Evolutionary conservation across 495 filamentous ascomycete genomes (phyloP).

Genomic region (Beverwykella pulmonaria): DNA sequence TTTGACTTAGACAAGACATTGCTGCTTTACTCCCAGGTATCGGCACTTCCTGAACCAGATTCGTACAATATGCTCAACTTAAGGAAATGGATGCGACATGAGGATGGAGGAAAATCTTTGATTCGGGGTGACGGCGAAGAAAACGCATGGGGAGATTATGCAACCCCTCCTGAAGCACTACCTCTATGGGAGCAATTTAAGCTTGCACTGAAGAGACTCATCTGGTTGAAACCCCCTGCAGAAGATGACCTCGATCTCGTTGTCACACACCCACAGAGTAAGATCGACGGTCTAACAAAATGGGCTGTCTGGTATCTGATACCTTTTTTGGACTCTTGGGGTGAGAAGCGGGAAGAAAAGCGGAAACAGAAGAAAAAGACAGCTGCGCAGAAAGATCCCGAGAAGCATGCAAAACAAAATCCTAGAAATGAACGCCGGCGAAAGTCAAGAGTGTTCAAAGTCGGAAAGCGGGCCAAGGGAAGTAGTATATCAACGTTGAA

Average conservation of each 20-base stretch:
- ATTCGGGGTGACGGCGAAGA: background rate
- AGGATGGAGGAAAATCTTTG: background rate
- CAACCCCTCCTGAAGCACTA: background rate
- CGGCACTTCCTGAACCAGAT: slow-evolving; percentile 6
- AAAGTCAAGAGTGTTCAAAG: background rate
- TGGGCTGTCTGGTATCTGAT: background rate
- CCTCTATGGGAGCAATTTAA: background rate
- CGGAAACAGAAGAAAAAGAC: no score
- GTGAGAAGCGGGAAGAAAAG: background rate
- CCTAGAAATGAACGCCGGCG: no score
- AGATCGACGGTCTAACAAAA: background rate
- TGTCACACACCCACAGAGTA: background rate
- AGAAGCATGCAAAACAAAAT: background rate
- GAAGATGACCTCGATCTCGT: slow-evolving; percentile 1
- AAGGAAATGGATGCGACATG: slow-evolving; percentile 8
- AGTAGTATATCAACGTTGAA: background rate
- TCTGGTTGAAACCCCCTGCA: background rate
- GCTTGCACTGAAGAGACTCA: background rate
- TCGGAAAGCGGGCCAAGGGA: background rate
- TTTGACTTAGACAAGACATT: slow-evolving; percentile 3
- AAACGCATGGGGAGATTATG: slow-evolving; percentile 4
- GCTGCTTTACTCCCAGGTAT: background rate
- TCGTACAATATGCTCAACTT: slow-evolving; percentile 15
- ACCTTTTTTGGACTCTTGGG: background rate
- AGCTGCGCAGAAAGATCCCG: no score